Conservation (phyloP, 345 rosid genomes). For the Gossypium raimondii region DNA sequence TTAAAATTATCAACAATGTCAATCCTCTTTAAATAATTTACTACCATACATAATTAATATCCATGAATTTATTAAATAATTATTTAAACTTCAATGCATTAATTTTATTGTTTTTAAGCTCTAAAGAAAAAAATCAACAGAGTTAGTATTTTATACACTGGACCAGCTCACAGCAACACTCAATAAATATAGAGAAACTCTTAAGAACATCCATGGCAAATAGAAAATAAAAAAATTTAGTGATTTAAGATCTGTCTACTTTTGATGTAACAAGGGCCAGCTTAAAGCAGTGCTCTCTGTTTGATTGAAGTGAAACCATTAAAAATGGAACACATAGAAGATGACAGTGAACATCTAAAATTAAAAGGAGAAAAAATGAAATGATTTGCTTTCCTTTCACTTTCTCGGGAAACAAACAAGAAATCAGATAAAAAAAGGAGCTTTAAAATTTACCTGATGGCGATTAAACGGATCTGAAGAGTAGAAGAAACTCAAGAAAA, state of each 20-base stretch:
- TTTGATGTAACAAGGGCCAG: neutral
- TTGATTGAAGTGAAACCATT: neutral
- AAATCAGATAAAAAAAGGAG: conserved; percentile 7
- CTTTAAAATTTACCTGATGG: conserved; percentile 25
- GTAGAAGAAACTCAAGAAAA: conserved; percentile 9
- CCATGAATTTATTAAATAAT: conserved; percentile 1
- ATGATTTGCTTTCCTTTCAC: neutral
- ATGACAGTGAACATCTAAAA: neutral
- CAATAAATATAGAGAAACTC: neutral
- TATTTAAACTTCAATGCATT: neutral
- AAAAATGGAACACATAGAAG: neutral
- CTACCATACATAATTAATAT: neutral
- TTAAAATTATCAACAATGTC: neutral
- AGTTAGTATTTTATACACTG: neutral
- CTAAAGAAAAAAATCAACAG: neutral
- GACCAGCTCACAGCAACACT: neutral
- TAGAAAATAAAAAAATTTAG: conserved; percentile 2
- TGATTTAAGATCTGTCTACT: conserved; percentile 13
- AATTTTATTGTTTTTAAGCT: neutral
- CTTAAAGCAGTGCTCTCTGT: neutral
- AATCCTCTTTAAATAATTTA: neutral
- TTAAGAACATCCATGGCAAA: neutral
- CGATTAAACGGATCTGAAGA: conserved; percentile 28
- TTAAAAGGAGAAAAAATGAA: neutral
- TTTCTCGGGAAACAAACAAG: conserved; percentile 32